phyloP scores from a whole-genome alignment of 768 basidiomycete species.

The Lactarius hatsudake region DNA sequence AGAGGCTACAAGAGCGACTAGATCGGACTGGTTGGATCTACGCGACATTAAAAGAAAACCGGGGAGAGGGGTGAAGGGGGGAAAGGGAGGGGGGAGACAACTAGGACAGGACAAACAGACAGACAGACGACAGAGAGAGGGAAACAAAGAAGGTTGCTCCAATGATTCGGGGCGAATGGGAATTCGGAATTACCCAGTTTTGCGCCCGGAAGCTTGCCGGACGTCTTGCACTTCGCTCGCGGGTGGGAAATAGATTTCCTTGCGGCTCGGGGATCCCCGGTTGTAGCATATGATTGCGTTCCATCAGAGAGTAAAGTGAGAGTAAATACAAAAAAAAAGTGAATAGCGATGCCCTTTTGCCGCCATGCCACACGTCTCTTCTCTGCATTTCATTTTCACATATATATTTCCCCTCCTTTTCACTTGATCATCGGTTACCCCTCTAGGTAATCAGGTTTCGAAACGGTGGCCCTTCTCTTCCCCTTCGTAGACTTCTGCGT shows the following conservation, averaged over 20 bases:
- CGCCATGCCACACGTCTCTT: neutral
- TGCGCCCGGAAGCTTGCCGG: constrained; percentile 24
- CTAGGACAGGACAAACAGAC: neutral
- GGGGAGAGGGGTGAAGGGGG: constrained; percentile 6
- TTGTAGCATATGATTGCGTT: constrained; percentile 14
- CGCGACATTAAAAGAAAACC: constrained; percentile 16
- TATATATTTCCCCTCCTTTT: constrained; percentile 10
- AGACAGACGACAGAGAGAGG: neutral
- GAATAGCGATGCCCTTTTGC: neutral
- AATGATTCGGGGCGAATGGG: neutral
- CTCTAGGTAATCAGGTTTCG: constrained; percentile 19
- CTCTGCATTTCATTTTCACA: neutral
- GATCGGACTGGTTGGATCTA: constrained; percentile 19
- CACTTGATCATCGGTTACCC: constrained; percentile 19
- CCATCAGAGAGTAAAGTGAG: constrained; percentile 13
- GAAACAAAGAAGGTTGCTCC: neutral
- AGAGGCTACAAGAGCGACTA: neutral
- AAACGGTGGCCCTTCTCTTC: neutral
- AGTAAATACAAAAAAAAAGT: neutral
- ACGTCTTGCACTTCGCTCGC: constrained; percentile 4
- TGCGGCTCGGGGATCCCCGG: constrained; percentile 12
- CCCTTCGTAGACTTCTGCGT: neutral
- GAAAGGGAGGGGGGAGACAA: neutral
- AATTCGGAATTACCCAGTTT: constrained; percentile 15
- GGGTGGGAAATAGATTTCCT: neutral